phyloP scores from a whole-genome alignment of 768 basidiomycete genomes.

The Lentinula edodes region DNA sequence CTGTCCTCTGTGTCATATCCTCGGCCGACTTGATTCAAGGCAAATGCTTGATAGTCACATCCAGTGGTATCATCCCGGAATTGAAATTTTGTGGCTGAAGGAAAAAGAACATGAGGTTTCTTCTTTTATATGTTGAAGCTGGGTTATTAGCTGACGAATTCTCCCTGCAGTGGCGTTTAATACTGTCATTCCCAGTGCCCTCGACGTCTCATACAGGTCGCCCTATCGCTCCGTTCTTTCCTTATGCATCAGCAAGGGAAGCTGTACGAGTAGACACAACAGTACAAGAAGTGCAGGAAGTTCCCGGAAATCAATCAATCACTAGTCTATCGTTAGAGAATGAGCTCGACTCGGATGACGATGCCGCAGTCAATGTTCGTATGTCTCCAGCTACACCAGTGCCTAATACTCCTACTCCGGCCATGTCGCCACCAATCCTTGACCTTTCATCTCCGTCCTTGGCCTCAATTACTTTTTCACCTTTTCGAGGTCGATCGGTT shows the following conservation, averaged over 20 bases:
- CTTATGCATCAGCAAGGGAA: neutral
- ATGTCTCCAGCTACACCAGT: neutral
- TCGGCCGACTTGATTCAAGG: slow-evolving; percentile 5
- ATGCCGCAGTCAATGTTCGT: neutral
- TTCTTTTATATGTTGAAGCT: neutral
- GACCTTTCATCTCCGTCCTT: neutral
- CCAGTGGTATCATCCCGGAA: slow-evolving; percentile 4
- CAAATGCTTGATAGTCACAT: slow-evolving; percentile 7
- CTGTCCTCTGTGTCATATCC: slow-evolving; percentile 8
- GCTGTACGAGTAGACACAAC: neutral
- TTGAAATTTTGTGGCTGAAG: slow-evolving; percentile 4
- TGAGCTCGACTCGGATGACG: neutral
- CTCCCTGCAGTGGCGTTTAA: neutral
- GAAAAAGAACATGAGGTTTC: neutral
- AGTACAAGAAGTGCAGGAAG: neutral
- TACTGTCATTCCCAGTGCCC: neutral
- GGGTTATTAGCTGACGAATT: neutral
- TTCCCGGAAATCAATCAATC: neutral
- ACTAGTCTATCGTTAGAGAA: neutral
- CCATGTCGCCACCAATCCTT: neutral
- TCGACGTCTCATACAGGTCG: neutral
- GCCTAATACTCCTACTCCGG: neutral
- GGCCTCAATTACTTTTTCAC: neutral
- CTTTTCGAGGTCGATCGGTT: neutral
- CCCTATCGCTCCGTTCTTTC: neutral